Percentiles rank a stretch among this genome's conserved stretches.
phyloP scores from a whole-genome alignment of 768 basidiomycete genomes.

The Leucosporidium scottii region DNA sequence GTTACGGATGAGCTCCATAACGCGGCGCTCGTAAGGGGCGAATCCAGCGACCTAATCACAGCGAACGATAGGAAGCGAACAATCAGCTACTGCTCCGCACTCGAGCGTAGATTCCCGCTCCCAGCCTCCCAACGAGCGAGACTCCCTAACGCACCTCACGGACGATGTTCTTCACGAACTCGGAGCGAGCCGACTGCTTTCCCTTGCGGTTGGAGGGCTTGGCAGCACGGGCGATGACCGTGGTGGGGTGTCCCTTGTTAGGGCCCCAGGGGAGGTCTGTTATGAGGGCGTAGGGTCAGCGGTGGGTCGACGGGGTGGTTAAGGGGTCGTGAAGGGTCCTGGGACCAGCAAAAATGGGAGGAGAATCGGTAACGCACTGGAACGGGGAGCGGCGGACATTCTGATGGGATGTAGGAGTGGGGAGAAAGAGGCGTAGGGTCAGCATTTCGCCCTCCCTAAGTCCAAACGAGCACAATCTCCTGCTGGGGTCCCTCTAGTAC shows the following conservation, averaged over 20 bases:
- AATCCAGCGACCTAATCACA: conserved; percentile 68
- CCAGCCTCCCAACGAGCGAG: neutral
- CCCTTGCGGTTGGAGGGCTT: conserved; percentile 68
- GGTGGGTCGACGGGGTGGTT: no score
- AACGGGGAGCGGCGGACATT: no score
- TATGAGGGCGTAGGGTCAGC: no score
- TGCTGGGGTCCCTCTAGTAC: no score
- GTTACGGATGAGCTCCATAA: conserved; percentile 66
- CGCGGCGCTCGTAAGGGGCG: conserved; percentile 93
- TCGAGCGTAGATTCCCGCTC: neutral
- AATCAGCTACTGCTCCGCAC: neutral
- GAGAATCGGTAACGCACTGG: no score
- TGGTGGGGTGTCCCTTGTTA: conserved; percentile 37
- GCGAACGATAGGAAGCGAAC: neutral
- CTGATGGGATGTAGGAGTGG: no score
- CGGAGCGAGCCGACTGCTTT: conserved; percentile 75
- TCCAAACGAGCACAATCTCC: no score
- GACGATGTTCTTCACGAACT: conserved; percentile 85
- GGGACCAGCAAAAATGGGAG: no score
- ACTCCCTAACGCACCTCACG: conserved; percentile 53
- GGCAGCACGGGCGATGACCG: conserved; percentile 21
- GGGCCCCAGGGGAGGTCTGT: conserved; percentile 20
- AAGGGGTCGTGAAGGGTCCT: no score
- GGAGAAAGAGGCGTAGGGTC: no score
- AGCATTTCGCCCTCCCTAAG: no score